Evolutionary conservation across 2,329 filamentous ascomycete species (phyloP).

Genomic region (Intubia oerlemansii): DNA sequence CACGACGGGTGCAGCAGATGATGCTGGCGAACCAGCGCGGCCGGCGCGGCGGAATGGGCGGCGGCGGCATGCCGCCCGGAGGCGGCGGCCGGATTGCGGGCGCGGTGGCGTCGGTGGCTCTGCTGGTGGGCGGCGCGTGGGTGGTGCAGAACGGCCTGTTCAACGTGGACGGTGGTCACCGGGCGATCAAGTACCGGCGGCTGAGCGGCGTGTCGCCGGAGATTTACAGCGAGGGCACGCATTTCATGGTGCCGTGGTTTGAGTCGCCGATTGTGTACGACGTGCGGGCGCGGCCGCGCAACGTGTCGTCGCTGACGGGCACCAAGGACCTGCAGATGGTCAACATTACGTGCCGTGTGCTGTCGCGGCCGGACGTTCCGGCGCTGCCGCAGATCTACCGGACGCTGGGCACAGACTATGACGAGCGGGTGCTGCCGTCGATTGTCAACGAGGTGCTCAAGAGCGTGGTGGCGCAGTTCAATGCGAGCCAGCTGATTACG

Average conservation of each 20-base stretch:
- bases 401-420: constrained; percentile 94
- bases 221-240: constrained; percentile 92
- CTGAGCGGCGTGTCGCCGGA: constrained; percentile 85
- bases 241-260: constrained; percentile 88
- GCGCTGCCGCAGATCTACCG: constrained; percentile 95
- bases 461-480: constrained; percentile 95
- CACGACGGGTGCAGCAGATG: constrained; percentile 27
- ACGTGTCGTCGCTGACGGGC: constrained; percentile 88
- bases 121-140: constrained; percentile 27
- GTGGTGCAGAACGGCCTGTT: constrained; percentile 40
- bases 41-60: constrained; percentile 15
- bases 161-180: constrained; percentile 92
- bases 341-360: constrained; percentile 83
- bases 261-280: constrained; percentile 95
- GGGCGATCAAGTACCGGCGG: constrained; percentile 95
- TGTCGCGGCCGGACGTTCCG: constrained; percentile 87
- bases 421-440: constrained; percentile 91
- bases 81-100: constrained; percentile 17
- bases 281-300: constrained; percentile 91
- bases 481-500: constrained; percentile 93
- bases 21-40: constrained; percentile 21
- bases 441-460: constrained; percentile 99
- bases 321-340: constrained; percentile 99
- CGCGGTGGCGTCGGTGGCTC: constrained; percentile 18
- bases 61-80: constrained; percentile 19